Conservation (phyloP, 2,329 filamentous ascomycete species). For the Colletotrichum horii region DNA sequence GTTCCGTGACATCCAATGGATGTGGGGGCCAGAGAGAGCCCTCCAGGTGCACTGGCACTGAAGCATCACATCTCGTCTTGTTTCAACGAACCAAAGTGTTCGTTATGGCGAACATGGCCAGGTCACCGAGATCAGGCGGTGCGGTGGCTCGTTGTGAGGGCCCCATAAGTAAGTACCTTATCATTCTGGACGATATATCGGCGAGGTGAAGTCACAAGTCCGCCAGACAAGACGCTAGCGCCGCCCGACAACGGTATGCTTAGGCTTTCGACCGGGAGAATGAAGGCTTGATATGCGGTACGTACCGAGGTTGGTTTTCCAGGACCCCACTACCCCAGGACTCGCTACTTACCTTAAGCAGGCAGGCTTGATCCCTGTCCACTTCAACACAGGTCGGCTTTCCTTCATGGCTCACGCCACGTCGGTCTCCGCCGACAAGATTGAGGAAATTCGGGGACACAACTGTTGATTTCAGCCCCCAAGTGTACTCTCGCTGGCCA, state of each 20-base stretch:
- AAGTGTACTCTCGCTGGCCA: neutral
- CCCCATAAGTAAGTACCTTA: fast-evolving
- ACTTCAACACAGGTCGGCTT: neutral
- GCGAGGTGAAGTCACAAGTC: neutral
- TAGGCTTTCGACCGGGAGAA: neutral
- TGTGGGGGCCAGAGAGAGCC: neutral
- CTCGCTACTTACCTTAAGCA: neutral
- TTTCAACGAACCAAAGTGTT: neutral
- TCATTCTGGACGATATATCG: neutral
- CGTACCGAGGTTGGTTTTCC: neutral
- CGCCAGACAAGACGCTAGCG: neutral
- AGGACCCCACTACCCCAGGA: neutral
- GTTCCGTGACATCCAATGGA: neutral
- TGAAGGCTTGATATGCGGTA: neutral
- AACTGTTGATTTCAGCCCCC: fast-evolving
- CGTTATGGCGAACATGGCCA: neutral
- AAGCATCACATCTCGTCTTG: neutral
- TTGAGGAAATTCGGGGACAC: neutral
- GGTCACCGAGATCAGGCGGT: neutral
- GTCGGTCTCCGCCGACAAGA: neutral
- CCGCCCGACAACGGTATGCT: neutral
- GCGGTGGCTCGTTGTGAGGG: neutral
- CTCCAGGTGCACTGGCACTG: neutral
- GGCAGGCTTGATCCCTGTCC: neutral
- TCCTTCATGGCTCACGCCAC: neutral